These are phyloP conservation scores for Amanita muscaria DNA, from an alignment of 768 basidiomycete genomes.

Conservation along the genomic window DNA sequence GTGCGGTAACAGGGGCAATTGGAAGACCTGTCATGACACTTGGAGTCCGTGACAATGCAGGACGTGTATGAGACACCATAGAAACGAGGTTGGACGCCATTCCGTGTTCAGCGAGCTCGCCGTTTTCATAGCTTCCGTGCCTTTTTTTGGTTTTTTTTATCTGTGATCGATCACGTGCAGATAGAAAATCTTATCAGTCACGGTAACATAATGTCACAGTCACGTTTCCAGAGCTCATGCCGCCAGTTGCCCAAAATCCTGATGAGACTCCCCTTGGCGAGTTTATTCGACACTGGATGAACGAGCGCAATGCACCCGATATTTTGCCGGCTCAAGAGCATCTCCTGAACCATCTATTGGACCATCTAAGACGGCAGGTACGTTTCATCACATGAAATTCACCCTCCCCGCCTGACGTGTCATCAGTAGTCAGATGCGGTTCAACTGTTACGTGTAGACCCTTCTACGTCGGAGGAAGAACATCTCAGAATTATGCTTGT, in stretches of 20 bases:
- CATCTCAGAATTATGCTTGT: constrained; percentile 90
- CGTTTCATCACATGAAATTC: constrained; percentile 4
- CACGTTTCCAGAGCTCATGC: too few relatives aligned
- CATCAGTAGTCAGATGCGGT: constrained; percentile 63
- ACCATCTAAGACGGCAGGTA: constrained; percentile 80
- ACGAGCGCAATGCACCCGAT: constrained; percentile 77
- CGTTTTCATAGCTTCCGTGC: too few relatives aligned
- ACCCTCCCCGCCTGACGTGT: constrained; percentile 7
- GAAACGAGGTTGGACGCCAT: constrained; percentile 1
- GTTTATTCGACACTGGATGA: constrained; percentile 78
- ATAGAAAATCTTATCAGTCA: too few relatives aligned
- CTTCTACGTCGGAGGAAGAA: constrained; percentile 83
- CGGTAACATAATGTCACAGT: too few relatives aligned
- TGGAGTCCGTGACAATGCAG: constrained; percentile 35
- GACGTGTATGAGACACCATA: constrained; percentile 22
- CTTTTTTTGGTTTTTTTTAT: too few relatives aligned
- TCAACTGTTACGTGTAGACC: constrained; percentile 68
- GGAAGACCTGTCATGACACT: constrained; percentile 22
- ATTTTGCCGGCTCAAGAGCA: constrained; percentile 67
- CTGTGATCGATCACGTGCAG: too few relatives aligned
- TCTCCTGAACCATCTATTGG: constrained; percentile 55
- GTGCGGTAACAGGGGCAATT: constrained; percentile 26
- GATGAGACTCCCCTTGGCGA: constrained; percentile 56
- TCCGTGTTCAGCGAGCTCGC: too few relatives aligned
- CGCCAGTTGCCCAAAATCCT: too few relatives aligned